Percentiles rank a stretch among this genome's conserved stretches.
These are phyloP conservation scores for Comarum palustre DNA, from an alignment of 306 rosid species.

Conservation along the genomic window DNA sequence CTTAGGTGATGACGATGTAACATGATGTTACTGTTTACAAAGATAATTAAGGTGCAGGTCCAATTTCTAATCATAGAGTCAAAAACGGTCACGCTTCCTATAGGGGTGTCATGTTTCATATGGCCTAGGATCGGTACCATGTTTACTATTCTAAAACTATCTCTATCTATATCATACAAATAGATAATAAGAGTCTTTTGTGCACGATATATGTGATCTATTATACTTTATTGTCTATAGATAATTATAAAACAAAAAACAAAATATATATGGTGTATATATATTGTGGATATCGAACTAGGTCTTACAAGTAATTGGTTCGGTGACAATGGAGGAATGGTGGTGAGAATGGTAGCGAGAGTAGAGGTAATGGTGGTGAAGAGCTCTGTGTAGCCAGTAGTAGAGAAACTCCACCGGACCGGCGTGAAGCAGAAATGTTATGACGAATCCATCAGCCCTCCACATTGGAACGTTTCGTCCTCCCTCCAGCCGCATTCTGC, in stretches of 20 bases:
- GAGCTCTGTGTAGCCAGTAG: constrained; percentile 54
- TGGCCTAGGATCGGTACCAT: no score
- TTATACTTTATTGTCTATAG: no score
- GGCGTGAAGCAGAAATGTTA: constrained; percentile 31
- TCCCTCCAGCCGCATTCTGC: neutral
- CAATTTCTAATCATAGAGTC: no score
- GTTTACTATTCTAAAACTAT: no score
- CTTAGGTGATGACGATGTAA: neutral
- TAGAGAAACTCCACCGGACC: constrained; percentile 43
- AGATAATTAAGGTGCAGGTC: no score
- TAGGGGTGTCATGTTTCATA: no score
- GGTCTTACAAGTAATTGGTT: constrained; percentile 45
- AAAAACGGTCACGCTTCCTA: no score
- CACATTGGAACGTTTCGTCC: constrained; percentile 22
- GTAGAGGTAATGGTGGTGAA: constrained; percentile 50
- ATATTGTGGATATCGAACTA: neutral
- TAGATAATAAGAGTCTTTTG: no score
- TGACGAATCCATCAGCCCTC: constrained; percentile 33
- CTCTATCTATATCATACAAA: neutral
- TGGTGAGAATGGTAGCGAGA: constrained; percentile 55
- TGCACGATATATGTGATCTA: no score
- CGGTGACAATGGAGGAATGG: constrained; percentile 49
- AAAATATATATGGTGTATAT: neutral
- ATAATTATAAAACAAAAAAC: neutral
- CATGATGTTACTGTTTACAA: neutral